Percentiles rank a stretch among this genome's conserved stretches.
Conservation (phyloP, 441 rosid genomes). For the Adansonia madagascariensis region DNA sequence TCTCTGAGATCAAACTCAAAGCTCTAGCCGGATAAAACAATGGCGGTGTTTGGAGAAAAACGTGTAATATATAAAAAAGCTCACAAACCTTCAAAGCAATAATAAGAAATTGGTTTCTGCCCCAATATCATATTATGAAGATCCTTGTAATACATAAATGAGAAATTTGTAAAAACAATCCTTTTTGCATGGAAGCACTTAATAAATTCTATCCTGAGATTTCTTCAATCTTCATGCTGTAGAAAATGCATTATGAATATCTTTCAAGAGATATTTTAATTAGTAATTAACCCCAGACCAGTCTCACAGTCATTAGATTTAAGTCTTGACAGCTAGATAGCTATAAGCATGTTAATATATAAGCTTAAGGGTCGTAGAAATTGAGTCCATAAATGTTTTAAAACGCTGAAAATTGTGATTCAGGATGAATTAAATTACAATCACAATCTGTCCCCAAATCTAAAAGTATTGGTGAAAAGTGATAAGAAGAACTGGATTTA, state of each 20-base stretch:
- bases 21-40: slow-evolving; percentile 37
- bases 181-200: not conserved
- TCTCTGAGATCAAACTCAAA: slow-evolving; percentile 48
- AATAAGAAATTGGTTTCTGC: not conserved
- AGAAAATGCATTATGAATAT: not conserved
- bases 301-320: not conserved
- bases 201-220: not conserved
- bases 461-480: not conserved
- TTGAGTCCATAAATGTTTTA: too few species aligned
- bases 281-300: not conserved
- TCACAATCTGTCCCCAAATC: not conserved
- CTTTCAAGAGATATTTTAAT: not conserved
- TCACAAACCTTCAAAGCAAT: not conserved
- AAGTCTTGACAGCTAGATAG: too few species aligned
- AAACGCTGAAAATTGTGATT: too few species aligned
- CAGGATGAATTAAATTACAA: too few species aligned
- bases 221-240: not conserved
- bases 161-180: not conserved
- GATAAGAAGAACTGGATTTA: not conserved
- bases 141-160: not conserved
- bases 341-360: too few species aligned
- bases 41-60: not conserved
- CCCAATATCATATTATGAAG: not conserved
- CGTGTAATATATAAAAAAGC: not conserved
- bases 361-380: too few species aligned